These are phyloP conservation scores for Colletotrichum paranaense DNA, from an alignment of 2,329 filamentous ascomycete species.

Conservation along the genomic window DNA sequence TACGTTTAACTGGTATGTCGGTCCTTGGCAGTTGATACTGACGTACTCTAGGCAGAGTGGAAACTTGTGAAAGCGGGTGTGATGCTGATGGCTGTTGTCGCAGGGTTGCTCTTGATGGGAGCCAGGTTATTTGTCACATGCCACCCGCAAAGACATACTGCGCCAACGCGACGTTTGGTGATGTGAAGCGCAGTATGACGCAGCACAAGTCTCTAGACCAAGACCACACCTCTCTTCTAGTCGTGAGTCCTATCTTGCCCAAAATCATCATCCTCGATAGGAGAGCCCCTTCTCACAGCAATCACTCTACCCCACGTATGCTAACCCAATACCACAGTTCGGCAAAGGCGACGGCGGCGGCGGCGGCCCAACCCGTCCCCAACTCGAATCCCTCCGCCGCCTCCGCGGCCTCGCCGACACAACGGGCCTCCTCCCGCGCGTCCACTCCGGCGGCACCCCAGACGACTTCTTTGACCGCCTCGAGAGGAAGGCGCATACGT, in stretches of 20 bases:
- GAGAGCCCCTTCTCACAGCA: no score
- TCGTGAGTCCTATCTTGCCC: slow-evolving; percentile 45
- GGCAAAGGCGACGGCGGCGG: slow-evolving; percentile 77
- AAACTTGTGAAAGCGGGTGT: background rate
- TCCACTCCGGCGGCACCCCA: slow-evolving; percentile 72
- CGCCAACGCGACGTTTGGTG: slow-evolving; percentile 73
- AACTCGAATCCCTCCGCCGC: slow-evolving; percentile 74
- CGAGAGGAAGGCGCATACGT: slow-evolving; percentile 68
- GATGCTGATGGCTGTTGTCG: background rate
- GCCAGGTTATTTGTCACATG: slow-evolving; percentile 78
- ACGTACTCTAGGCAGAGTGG: background rate
- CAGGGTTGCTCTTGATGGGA: slow-evolving; percentile 71
- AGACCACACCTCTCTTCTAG: slow-evolving; percentile 71
- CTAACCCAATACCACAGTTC: slow-evolving; percentile 48
- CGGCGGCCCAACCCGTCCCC: slow-evolving; percentile 73
- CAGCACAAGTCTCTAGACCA: slow-evolving; percentile 77
- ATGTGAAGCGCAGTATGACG: slow-evolving; percentile 65
- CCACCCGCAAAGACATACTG: slow-evolving; percentile 75
- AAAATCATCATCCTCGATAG: background rate
- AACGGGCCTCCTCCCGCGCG: slow-evolving; percentile 66
- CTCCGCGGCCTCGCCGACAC: slow-evolving; percentile 74
- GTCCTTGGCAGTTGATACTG: no score
- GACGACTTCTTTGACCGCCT: slow-evolving; percentile 74
- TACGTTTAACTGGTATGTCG: slow-evolving; percentile 71
- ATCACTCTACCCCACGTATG: no score